phyloP scores from a whole-genome alignment of 164 flowering plant species.

The Sedum album region DNA sequence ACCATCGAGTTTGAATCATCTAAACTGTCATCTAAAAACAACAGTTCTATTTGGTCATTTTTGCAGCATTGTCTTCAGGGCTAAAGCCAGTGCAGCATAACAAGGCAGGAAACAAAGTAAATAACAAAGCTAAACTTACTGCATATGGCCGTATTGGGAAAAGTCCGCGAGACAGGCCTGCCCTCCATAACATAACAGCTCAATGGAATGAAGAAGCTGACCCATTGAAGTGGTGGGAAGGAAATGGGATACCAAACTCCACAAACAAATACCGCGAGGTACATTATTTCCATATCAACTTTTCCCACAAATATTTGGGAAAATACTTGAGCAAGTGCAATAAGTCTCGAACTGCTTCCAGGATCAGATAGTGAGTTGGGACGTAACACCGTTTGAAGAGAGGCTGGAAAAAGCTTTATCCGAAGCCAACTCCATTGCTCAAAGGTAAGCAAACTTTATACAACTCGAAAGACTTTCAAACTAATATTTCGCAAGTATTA shows the following conservation, averaged over 20 bases:
- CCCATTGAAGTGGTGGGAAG: too few relatives aligned
- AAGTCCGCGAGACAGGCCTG: constrained; percentile 61
- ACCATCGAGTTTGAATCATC: too few relatives aligned
- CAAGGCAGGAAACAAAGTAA: constrained; percentile 17
- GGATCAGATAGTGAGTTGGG: constrained; percentile 97
- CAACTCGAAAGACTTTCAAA: neutral
- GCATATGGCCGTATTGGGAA: constrained; percentile 20
- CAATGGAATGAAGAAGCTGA: constrained; percentile 41
- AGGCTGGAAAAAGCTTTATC: constrained; percentile 87
- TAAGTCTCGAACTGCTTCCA: constrained; percentile 21
- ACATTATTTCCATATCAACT: neutral
- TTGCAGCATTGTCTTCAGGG: constrained; percentile 62
- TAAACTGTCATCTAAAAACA: too few relatives aligned
- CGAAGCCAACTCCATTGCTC: constrained; percentile 52
- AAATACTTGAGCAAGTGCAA: neutral
- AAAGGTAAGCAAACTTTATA: constrained; percentile 32
- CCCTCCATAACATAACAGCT: constrained; percentile 70
- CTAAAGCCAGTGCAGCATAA: constrained; percentile 30
- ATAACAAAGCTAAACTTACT: neutral
- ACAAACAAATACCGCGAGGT: constrained; percentile 96
- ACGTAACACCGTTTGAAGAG: constrained; percentile 96
- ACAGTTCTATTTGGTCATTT: too few relatives aligned
- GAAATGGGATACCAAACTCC: constrained; percentile 81
- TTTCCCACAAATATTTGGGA: too few relatives aligned
- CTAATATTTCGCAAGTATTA: too few relatives aligned